A percentile compares a stretch with the other conserved stretches of the same genome.
phyloP scores from a whole-genome alignment of 805 yeast species.

The Ogataea thermomethanolica region DNA sequence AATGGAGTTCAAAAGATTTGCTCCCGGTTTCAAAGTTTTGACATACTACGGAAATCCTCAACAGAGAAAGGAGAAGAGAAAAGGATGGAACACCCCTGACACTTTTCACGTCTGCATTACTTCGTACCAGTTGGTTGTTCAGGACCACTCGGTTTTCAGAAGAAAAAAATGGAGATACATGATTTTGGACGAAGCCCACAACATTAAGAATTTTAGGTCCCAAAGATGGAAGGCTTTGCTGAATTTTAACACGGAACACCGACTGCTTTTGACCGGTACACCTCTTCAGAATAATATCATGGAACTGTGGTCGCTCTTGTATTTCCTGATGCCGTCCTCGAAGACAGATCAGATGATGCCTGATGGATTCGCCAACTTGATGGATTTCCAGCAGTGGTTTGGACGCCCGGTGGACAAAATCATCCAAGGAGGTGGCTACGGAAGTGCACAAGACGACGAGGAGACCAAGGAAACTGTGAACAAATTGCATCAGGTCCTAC shows the following conservation, averaged over 20 bases:
- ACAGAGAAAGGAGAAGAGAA: constrained; percentile 91
- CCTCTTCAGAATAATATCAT: constrained; percentile 93
- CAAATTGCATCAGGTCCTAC: constrained; percentile 85
- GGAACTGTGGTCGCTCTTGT: constrained; percentile 93
- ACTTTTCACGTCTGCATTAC: constrained; percentile 96
- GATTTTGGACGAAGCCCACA: constrained; percentile 98
- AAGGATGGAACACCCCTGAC: constrained; percentile 97
- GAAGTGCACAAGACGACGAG: constrained; percentile 45
- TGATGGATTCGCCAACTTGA: constrained; percentile 92
- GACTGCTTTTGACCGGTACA: constrained; percentile 90
- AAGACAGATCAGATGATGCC: constrained; percentile 68
- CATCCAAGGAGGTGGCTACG: constrained; percentile 63
- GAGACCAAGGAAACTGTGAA: constrained; percentile 85
- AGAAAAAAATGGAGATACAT: constrained; percentile 93
- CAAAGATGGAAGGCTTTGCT: constrained; percentile 95
- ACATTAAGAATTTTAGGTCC: constrained; percentile 92
- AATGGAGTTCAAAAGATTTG: constrained; percentile 97
- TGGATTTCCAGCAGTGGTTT: constrained; percentile 97
- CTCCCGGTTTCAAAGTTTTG: constrained; percentile 94
- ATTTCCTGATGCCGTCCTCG: constrained; percentile 92
- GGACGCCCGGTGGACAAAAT: constrained; percentile 95
- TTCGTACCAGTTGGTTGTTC: constrained; percentile 95
- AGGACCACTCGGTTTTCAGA: constrained; percentile 90
- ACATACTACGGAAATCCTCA: constrained; percentile 97
- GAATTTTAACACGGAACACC: constrained; percentile 87